Evolutionary conservation across 805 yeast species (phyloP).

Genomic region (Nakazawaea siamensis): DNA sequence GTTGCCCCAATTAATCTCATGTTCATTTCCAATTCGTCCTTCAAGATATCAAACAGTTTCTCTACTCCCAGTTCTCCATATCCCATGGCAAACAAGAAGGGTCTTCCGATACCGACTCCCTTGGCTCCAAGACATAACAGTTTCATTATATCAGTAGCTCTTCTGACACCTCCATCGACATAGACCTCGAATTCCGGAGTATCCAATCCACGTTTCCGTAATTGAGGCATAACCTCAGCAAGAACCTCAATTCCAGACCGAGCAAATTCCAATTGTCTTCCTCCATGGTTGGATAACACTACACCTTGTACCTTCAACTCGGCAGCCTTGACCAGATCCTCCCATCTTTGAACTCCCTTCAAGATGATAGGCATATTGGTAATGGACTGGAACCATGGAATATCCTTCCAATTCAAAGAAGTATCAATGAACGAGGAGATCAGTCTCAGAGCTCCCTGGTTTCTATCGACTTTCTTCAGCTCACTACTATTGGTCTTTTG

Average conservation of each 20-base stretch:
- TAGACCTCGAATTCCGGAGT: constrained; percentile 45
- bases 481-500: constrained; percentile 30
- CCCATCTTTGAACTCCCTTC: constrained; percentile 81
- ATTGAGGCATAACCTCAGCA: constrained; percentile 55
- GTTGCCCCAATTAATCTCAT: constrained; percentile 77
- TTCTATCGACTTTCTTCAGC: constrained; percentile 44
- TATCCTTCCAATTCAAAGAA: constrained; percentile 55
- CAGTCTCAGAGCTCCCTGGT: constrained; percentile 82
- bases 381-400: constrained; percentile 42
- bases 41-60: constrained; percentile 51
- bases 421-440: constrained; percentile 81
- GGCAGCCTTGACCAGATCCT: constrained; percentile 68
- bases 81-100: constrained; percentile 55
- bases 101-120: constrained; percentile 66
- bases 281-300: constrained; percentile 86
- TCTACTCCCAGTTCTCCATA: constrained; percentile 62
- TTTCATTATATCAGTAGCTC: constrained; percentile 60
- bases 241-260: constrained; percentile 71
- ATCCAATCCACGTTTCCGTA: constrained; percentile 36
- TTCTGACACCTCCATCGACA: constrained; percentile 62
- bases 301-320: constrained; percentile 69
- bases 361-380: constrained; percentile 62
- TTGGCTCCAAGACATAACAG: constrained; percentile 65
- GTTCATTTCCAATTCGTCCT: constrained; percentile 64
- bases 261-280: constrained; percentile 78